These are phyloP conservation scores for Claviceps capensis DNA, from an alignment of 2,329 filamentous ascomycete species.

Conservation along the genomic window DNA sequence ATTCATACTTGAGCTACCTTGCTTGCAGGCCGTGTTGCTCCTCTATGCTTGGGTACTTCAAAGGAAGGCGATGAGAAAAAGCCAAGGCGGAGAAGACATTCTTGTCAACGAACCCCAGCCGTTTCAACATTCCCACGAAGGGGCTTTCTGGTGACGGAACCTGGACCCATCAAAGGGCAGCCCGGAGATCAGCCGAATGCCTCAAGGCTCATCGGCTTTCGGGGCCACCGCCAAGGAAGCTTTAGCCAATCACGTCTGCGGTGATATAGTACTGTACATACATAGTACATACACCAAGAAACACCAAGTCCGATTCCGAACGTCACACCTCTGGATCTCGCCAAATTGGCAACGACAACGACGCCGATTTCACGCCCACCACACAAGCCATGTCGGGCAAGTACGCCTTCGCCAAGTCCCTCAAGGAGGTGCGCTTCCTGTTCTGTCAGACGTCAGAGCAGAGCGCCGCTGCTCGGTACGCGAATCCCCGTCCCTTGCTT, in stretches of 20 bases:
- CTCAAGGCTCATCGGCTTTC: no score
- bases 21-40: neutral
- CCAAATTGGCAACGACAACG: slow-evolving; percentile 1
- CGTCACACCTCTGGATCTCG: neutral
- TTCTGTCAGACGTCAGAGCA: slow-evolving; percentile 92
- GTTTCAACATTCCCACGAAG: no score
- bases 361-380: neutral
- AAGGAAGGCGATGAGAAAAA: neutral
- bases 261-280: no score
- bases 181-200: neutral
- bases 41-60: neutral
- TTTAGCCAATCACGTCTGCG: no score
- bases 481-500: slow-evolving; percentile 5
- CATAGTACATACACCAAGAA: no score
- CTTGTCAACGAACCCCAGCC: no score
- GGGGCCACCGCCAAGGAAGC: no score
- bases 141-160: neutral
- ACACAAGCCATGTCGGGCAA: slow-evolving; percentile 67
- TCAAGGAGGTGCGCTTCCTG: slow-evolving; percentile 94
- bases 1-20: neutral
- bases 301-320: no score
- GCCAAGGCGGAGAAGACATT: neutral
- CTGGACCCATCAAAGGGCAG: neutral
- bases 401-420: slow-evolving; percentile 76
- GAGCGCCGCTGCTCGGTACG: slow-evolving; percentile 77